phyloP scores from a whole-genome alignment of 2,329 filamentous ascomycete species.

The Aspergillus awamori region DNA sequence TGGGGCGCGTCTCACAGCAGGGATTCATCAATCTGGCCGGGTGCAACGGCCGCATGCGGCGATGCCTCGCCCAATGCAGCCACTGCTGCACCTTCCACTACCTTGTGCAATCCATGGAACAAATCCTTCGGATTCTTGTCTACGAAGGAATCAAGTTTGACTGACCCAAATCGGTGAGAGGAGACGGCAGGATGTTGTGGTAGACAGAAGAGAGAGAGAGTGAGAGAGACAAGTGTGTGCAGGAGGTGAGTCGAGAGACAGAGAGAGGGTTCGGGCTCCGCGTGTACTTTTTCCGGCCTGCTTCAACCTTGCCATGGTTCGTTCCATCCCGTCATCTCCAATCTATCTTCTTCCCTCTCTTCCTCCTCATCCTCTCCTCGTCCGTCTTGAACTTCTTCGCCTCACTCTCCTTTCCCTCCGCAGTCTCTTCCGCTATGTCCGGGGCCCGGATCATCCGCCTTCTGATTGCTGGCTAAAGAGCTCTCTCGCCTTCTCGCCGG shows the following conservation, averaged over 20 bases:
- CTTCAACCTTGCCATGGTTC: background rate
- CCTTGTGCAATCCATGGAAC: background rate
- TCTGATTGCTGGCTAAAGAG: constrained; percentile 18
- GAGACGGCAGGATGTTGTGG: background rate
- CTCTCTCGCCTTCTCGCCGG: background rate
- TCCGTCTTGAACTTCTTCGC: background rate
- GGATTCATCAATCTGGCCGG: background rate
- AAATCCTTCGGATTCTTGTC: background rate
- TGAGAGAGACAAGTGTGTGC: too few relatives aligned
- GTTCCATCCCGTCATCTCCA: background rate
- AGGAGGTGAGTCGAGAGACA: too few relatives aligned
- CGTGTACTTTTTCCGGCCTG: constrained; percentile 3
- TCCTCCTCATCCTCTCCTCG: background rate
- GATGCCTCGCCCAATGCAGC: background rate
- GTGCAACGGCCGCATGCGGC: constrained; percentile 16
- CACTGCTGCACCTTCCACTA: background rate
- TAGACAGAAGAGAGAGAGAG: too few relatives aligned
- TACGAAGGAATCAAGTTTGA: background rate
- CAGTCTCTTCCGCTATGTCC: constrained; percentile 16
- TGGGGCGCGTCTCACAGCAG: background rate
- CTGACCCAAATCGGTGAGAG: background rate
- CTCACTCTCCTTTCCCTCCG: background rate
- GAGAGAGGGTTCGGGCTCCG: background rate
- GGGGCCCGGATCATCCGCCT: constrained; percentile 4
- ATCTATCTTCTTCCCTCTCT: background rate